Evolutionary conservation across 768 basidiomycete genomes (phyloP), one percentile per base, ranked within the genome.

Genomic region (Termitomyces titanicus): DNA sequence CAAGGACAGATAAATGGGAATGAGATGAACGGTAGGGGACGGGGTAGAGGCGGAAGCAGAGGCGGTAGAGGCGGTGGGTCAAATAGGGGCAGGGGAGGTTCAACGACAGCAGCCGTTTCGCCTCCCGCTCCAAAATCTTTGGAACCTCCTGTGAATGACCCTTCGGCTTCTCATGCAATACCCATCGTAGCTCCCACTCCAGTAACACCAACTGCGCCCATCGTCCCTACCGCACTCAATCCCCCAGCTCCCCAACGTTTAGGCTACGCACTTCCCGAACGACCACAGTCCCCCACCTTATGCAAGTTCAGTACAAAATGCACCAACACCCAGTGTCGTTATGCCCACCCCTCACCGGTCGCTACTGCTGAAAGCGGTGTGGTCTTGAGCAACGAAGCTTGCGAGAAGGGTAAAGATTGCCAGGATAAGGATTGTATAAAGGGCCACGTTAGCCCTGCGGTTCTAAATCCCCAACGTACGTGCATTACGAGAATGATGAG

Each of bases 251-350:
- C 71, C 50, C 70, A 70, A 57, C 76, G 75, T 48, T 65, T 73
- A 47, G 74, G 77, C 3, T 89, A 83, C 63, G 78, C 76, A 3
- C 65, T 84, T 17, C 88, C 88, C n/a, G 85, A 88, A 57, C 80
- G 92, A 31, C 92, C 91, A 1, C 87, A 88, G 62, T 92, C 92
- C 1, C 92, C 92, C 0, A 92, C 89, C 0, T 78, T 99, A 20
- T 99, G 97, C 84, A 97, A 97, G 73, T 98, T 90, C 61, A 85
- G 82, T 11, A 78, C 88, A 22, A 96, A 94, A 61, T 99, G 97
- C 72, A 89, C 88, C 47, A 96, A 98, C 68, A 78, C 89, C 0
- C 78, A 86, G 44, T 99, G 97, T 70, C 80, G 89, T 17, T 98
- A 85, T 70, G 92, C 93, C 9, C 97, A 99, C 69, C 95, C 97